Evolutionary conservation across 257 asterid genomes (phyloP).

Genomic region (Solanum lignicaule): DNA sequence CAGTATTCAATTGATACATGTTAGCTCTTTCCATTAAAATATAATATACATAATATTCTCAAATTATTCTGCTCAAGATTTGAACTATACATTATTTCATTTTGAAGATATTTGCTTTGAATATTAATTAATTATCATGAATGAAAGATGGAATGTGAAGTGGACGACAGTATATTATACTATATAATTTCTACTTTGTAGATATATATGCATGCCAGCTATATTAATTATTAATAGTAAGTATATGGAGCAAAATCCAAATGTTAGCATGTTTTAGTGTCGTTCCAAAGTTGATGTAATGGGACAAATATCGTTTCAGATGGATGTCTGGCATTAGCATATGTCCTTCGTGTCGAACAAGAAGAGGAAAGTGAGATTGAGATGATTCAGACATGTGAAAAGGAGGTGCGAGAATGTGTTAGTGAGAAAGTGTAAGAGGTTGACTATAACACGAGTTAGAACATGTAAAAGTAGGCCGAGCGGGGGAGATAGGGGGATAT

Average conservation of each 20-base stretch:
- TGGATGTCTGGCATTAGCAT: background rate
- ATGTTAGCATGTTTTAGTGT: background rate
- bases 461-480: too few relatives aligned
- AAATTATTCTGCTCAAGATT: background rate
- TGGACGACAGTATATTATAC: background rate
- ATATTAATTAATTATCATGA: background rate
- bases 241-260: background rate
- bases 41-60: background rate
- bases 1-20: too few relatives aligned
- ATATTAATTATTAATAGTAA: background rate
- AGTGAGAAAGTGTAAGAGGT: too few relatives aligned
- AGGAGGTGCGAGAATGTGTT: too few relatives aligned
- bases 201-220: background rate
- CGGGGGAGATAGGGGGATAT: too few relatives aligned
- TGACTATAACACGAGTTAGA: too few relatives aligned
- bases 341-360: too few relatives aligned
- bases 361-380: rapidly evolving
- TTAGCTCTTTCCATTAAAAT: too few relatives aligned
- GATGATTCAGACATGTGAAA: too few relatives aligned
- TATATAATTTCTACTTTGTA: background rate
- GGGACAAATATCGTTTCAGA: background rate
- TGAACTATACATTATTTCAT: background rate
- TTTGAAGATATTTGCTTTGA: background rate
- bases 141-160: background rate
- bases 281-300: background rate